Conservation (phyloP, 2,329 filamentous ascomycete species). For the Neocatenulostroma microsporum region DNA sequence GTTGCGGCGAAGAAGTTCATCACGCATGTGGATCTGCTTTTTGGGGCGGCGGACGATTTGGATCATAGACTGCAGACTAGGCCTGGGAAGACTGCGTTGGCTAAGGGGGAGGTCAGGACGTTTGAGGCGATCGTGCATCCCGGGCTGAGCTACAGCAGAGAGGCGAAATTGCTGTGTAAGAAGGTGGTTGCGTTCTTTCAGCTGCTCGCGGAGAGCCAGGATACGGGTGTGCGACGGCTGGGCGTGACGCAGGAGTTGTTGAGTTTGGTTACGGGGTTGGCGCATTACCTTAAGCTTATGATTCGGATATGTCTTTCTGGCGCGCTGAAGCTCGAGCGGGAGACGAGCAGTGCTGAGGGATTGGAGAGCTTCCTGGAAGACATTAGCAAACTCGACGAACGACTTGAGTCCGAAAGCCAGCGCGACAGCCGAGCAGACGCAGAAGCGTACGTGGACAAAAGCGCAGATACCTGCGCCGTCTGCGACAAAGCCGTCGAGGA, state of each 20-base stretch:
- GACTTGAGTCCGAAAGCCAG: constrained; percentile 62
- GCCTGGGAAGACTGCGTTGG: constrained; percentile 16
- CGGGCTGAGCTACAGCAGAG: constrained; percentile 85
- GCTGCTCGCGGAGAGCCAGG: constrained; percentile 88
- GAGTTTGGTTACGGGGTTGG: constrained; percentile 91
- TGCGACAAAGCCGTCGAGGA: constrained; percentile 90
- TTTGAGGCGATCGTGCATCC: constrained; percentile 26
- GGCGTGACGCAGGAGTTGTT: constrained; percentile 97
- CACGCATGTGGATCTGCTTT: constrained; percentile 86
- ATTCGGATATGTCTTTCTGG: constrained; percentile 96
- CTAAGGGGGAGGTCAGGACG: constrained; percentile 19
- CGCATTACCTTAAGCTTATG: constrained; percentile 96
- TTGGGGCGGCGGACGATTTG: constrained; percentile 77
- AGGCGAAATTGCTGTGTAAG: constrained; percentile 98
- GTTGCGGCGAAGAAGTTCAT: constrained; percentile 95
- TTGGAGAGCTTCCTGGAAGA: constrained; percentile 77
- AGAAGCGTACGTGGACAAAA: constrained; percentile 37
- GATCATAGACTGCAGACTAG: constrained; percentile 62
- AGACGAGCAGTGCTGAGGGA: constrained; percentile 64
- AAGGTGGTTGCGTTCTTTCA: constrained; percentile 99
- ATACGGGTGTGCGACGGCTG: constrained; percentile 75
- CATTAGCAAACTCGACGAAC: constrained; percentile 70
- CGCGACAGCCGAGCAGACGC: constrained; percentile 36
- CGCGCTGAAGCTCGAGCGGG: constrained; percentile 80
- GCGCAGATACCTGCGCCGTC: constrained; percentile 65